Evolutionary conservation across 352 stramenopile species (phyloP).

Genomic region (Pythium oligandrum): DNA sequence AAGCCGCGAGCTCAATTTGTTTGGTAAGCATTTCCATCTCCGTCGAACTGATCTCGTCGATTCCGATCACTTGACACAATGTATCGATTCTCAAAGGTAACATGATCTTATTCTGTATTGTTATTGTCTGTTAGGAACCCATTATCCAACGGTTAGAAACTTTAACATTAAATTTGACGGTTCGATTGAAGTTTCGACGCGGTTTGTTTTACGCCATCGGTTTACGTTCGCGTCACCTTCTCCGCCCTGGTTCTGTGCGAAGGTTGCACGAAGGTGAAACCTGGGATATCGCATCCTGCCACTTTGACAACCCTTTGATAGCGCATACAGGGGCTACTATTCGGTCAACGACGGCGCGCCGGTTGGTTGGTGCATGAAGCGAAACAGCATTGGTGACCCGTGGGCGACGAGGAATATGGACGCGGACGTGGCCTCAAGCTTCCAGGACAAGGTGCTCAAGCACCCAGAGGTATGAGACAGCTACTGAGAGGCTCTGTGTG

Average conservation of each 20-base stretch:
- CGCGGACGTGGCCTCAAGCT: slow-evolving; percentile 45
- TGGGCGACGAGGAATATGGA: slow-evolving; percentile 34
- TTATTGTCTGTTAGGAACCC: no score
- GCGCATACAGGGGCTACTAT: no score
- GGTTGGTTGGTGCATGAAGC: slow-evolving; percentile 22
- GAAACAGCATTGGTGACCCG: slow-evolving; percentile 13
- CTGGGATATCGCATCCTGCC: not conserved
- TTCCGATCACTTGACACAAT: not conserved
- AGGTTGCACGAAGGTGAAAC: slow-evolving; percentile 1
- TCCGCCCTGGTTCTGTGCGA: not conserved
- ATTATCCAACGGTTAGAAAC: not conserved
- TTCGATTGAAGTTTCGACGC: slow-evolving; percentile 16
- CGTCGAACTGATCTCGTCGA: not conserved
- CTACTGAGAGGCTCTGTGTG: no score
- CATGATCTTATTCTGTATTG: no score
- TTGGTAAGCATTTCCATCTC: not conserved
- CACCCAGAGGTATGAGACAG: slow-evolving; percentile 50
- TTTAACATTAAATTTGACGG: not conserved
- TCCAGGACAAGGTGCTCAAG: slow-evolving; percentile 63
- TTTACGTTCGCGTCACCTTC: slow-evolving; percentile 19
- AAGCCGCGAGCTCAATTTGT: not conserved
- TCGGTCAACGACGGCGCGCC: not conserved
- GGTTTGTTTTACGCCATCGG: slow-evolving; percentile 22
- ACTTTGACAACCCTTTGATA: no score
- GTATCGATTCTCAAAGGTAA: no score